Base-by-base conservation (phyloP, 805 yeast species). In the Ogataea trehalophila region DNA sequence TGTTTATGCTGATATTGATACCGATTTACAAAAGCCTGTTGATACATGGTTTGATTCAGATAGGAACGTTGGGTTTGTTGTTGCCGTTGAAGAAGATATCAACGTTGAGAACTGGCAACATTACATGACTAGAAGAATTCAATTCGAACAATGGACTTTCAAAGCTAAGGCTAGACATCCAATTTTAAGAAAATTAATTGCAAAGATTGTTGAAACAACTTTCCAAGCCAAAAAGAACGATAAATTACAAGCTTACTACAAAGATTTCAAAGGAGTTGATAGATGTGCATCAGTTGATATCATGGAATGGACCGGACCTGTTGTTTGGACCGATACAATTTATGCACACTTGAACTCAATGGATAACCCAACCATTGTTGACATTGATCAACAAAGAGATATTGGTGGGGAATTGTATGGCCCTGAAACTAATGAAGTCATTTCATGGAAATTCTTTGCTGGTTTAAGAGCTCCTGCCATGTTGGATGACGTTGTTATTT, bases 251-350 rank as follows among this genome's bases (percentile, higher is more conserved):
- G 69, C 69, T 23, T 65, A 65, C 41, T 65, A 65, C 46, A 63
- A 64, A 49, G 70, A 66, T 54, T 66, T 66, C 48, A 65, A 63
- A 45, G 68, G 65, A 37, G 69, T 67, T 37, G 70, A 67, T 51
- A 60, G 62, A 51, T 66, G 70, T 49, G 57, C 61, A 17, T 62
- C 68, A 2, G 60, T 70, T 48, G 83, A 78, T 53, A 79, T 83
- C 46, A 79, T 81, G 71, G 77, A 73, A 57, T 84, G 89, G 89
- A 83, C 94, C 0, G 95, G 95, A 11, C 80, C 86, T 41, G 94
- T 88, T 38, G 68, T 81, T 23, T 86, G 89, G 83, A 82, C 95
- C 1, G 92, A 85, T 61, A 80, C 81, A 11, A 75, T 85, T 13
- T 75, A 85, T 63, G 75, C 76, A 8, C 86, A 85, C 61, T 72